phyloP scores from a whole-genome alignment of 2,329 filamentous ascomycete species.

The Ophiostoma quercus region DNA sequence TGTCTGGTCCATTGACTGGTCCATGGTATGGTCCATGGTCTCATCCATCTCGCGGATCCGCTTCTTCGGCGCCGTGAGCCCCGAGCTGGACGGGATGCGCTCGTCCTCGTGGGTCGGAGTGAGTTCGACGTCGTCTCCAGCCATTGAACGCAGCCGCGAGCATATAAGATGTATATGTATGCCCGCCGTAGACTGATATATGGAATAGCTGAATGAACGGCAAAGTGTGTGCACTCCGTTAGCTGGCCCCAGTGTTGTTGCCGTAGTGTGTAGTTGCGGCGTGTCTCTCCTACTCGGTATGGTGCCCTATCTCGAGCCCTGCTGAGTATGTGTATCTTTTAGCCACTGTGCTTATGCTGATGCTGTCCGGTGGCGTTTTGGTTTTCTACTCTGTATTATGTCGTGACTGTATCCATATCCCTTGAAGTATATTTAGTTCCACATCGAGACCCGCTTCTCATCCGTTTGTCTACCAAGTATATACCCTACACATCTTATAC shows the following conservation, averaged over 20 bases:
- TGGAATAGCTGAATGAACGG: not conserved
- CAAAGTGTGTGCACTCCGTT: not conserved
- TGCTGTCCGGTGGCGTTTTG: constrained; percentile 5
- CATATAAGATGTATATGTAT: not conserved
- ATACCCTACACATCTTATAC: not conserved
- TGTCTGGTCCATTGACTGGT: constrained; percentile 12
- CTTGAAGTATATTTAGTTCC: constrained; percentile 1
- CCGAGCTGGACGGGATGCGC: constrained; percentile 18
- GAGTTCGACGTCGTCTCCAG: constrained; percentile 14
- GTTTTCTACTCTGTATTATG: constrained; percentile 1
- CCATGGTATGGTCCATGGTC: constrained; percentile 18
- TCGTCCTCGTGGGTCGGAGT: constrained; percentile 14
- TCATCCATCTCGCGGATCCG: constrained; percentile 23
- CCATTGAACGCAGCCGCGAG: constrained; percentile 10
- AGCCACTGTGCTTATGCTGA: not conserved
- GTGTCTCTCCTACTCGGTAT: not conserved
- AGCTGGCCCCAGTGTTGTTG: not conserved
- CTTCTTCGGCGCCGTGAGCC: constrained; percentile 26
- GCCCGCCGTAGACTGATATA: not conserved
- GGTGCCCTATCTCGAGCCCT: not conserved
- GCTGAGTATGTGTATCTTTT: not conserved
- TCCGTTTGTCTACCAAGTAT: constrained; percentile 5
- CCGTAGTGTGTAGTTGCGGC: not conserved
- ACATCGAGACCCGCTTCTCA: constrained; percentile 9
- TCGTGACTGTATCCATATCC: constrained; percentile 3